Evolutionary conservation across 2,329 filamentous ascomycete species (phyloP).

Genomic region (Aspergillus hortae): DNA sequence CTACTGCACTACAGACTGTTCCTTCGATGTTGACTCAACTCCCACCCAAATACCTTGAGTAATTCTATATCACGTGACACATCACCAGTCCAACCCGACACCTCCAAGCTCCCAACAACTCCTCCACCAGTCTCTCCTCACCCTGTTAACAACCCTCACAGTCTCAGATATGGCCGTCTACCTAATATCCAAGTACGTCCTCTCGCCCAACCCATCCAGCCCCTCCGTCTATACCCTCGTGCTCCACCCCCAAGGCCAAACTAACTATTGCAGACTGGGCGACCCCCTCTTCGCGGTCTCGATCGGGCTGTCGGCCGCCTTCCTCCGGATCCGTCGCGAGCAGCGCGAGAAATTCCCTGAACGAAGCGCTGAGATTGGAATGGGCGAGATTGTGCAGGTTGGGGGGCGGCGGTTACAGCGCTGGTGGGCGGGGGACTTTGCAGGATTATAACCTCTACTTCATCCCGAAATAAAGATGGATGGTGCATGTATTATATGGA

Average conservation of each 20-base stretch:
- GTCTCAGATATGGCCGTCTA: conserved; percentile 26
- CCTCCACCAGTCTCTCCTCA: not conserved
- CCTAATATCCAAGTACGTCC: conserved; percentile 40
- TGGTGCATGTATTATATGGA: not conserved
- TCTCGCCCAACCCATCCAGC: not conserved
- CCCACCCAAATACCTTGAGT: too few species aligned
- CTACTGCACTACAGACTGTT: too few species aligned
- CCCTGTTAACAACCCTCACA: not conserved
- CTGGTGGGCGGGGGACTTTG: conserved; percentile 42
- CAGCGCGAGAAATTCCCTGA: conserved; percentile 47
- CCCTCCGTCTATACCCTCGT: not conserved
- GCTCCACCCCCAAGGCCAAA: not conserved
- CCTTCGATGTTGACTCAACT: too few species aligned
- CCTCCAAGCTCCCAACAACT: not conserved
- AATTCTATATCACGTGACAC: not conserved
- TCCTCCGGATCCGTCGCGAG: conserved; percentile 53
- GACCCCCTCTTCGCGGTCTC: conserved; percentile 53
- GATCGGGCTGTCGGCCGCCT: conserved; percentile 52
- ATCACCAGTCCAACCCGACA: not conserved
- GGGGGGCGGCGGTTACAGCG: conserved; percentile 30
- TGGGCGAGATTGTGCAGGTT: conserved; percentile 25
- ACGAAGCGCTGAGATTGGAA: conserved; percentile 30
- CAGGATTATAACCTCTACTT: conserved; percentile 22
- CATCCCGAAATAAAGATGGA: not conserved
- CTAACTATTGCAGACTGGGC: conserved; percentile 34